A percentile compares a stretch with the other conserved stretches of the same genome.
phyloP scores from a whole-genome alignment of 2,329 filamentous ascomycete species.

The Apiospora malaysiana region DNA sequence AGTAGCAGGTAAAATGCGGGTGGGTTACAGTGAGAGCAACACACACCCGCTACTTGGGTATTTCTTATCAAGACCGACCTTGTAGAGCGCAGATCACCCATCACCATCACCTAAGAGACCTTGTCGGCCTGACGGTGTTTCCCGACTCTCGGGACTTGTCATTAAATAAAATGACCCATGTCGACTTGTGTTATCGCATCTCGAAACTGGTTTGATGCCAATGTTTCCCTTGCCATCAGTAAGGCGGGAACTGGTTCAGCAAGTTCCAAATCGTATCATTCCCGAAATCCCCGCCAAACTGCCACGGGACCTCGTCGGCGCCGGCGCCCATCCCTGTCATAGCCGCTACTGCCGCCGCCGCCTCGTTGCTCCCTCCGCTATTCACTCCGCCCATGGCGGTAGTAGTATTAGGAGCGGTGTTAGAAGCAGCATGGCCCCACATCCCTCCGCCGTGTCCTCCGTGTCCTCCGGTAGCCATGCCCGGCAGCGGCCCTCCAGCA shows the following conservation, averaged over 20 bases:
- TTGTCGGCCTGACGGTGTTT: not conserved
- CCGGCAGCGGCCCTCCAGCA: slow-evolving; percentile 32
- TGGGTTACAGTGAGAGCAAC: not conserved
- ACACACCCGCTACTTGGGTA: not conserved
- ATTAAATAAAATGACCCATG: not conserved
- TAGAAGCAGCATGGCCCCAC: slow-evolving; percentile 10
- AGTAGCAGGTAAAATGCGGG: not conserved
- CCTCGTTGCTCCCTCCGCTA: slow-evolving; percentile 20
- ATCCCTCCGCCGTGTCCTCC: slow-evolving; percentile 21
- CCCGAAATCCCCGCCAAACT: slow-evolving; percentile 61
- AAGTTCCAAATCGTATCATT: slow-evolving; percentile 63
- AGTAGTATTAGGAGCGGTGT: not conserved
- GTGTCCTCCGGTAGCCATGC: slow-evolving; percentile 19
- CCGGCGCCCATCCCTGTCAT: slow-evolving; percentile 26
- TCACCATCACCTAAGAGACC: not conserved
- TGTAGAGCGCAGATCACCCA: not conserved
- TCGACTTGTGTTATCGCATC: not conserved
- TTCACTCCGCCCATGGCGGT: not conserved
- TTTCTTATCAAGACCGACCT: not conserved
- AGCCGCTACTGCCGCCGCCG: slow-evolving; percentile 20
- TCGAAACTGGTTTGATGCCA: not conserved
- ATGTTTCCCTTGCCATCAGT: slow-evolving; percentile 21
- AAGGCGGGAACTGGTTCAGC: slow-evolving; percentile 54
- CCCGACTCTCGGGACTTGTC: not conserved
- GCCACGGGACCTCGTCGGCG: slow-evolving; percentile 45